Evolutionary conservation across 2,329 filamentous ascomycete species (phyloP).

Genomic region (Nannizzia gypsea): DNA sequence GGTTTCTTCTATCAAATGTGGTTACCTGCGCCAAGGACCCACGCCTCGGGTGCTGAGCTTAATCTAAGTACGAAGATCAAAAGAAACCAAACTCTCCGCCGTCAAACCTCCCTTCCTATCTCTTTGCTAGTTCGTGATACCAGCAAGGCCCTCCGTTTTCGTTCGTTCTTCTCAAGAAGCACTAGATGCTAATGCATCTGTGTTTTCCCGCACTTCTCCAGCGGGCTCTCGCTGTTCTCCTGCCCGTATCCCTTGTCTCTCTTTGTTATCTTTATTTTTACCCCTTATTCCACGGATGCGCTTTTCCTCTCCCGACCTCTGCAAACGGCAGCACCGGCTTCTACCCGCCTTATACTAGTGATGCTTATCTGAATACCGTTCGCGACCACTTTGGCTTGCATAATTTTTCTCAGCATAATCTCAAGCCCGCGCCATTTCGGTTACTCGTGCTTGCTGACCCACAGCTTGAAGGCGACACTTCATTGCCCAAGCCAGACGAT

Average conservation of each 20-base stretch:
- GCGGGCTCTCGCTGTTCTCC: slow-evolving; percentile 37
- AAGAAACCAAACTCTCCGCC: not conserved
- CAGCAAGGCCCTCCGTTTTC: not conserved
- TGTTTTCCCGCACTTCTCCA: slow-evolving; percentile 40
- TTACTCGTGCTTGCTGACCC: slow-evolving; percentile 83
- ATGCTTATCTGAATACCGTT: slow-evolving; percentile 26
- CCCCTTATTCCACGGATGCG: slow-evolving; percentile 66
- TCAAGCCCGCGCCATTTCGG: slow-evolving; percentile 57
- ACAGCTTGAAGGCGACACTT: slow-evolving; percentile 84
- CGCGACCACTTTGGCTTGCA: slow-evolving; percentile 24
- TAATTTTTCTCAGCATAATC: slow-evolving; percentile 11
- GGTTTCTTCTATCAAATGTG: too few relatives aligned
- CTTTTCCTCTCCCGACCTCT: slow-evolving; percentile 48
- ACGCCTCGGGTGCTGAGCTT: not conserved
- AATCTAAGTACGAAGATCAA: not conserved
- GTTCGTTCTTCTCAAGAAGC: not conserved
- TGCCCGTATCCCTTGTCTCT: slow-evolving; percentile 57
- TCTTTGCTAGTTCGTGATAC: not conserved
- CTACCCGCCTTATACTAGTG: slow-evolving; percentile 11
- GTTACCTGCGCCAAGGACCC: not conserved
- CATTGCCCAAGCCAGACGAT: slow-evolving; percentile 49
- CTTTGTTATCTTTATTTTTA: slow-evolving; percentile 80
- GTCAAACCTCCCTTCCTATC: not conserved
- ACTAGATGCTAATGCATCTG: slow-evolving; percentile 25
- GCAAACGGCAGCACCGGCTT: not conserved